Base-by-base conservation (phyloP, 2,329 filamentous ascomycete genomes). In the Cladophialophora yegresii region DNA sequence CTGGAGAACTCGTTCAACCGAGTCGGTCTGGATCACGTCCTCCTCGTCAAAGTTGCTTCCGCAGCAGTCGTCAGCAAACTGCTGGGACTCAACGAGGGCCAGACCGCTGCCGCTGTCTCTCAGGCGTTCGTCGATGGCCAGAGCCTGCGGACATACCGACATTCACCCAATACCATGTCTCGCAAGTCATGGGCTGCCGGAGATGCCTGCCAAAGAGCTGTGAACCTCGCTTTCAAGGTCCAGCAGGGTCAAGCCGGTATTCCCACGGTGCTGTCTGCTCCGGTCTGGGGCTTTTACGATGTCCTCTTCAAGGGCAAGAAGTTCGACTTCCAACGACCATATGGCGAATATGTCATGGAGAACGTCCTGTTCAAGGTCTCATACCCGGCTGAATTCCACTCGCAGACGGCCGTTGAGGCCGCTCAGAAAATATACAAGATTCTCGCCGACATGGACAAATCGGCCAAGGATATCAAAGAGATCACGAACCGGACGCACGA, bases 341-440 rank as follows among this genome's bases (percentile, higher is more conserved):
- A 99, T 76, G 93, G 93, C 76, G 96, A 90, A 84, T 99, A 99
- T 79, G 95, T 99, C 71, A 99, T 99, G 95, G 95, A 99, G 87
- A 99, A 98, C 75, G 92, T 99, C 66, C 88, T 99, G 69, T 99
- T 99, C 89, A 99, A 99, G 87, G 95, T 99, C 66, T 99, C 95
- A 53, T 98, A 97, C 78, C 93, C 93, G 75, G 90, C 90, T 92
- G 83, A 77, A 85, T 75, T 43, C 57, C 63, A 58, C 55, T 97
- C 93, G 22, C 95, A 99, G 82, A 99, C 95, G 43, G 95, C 95
- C 71, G 92, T 98, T 71, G 95, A 99, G 81, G 92, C 92, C 54
- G 93, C 93, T 1, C 87, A 96, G 82, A 91, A 89, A 79, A 88
- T 99, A 75, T 87, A 92, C 84, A 85, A 87, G 78, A 87, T 91